Percentiles rank a stretch among this genome's conserved stretches.
Evolutionary conservation across 805 yeast species (phyloP).

Genomic region (Teunomyces tritomae): DNA sequence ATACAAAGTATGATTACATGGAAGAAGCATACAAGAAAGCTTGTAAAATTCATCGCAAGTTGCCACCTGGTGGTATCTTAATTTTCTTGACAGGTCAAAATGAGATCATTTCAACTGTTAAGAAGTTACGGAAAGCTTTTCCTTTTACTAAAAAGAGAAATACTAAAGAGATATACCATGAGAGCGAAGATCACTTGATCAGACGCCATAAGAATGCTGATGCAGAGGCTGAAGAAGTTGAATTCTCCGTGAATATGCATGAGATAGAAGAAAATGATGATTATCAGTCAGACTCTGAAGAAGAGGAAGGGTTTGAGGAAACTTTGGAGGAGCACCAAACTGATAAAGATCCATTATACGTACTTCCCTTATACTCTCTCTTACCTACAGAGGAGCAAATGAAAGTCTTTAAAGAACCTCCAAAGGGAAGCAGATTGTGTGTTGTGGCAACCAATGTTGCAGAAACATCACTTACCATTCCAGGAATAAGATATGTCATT

Average conservation of each 20-base stretch:
- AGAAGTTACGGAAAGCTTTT: slow-evolving; percentile 62
- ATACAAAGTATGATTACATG: slow-evolving; percentile 73
- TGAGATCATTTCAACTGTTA: slow-evolving; percentile 79
- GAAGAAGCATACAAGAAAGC: slow-evolving; percentile 86
- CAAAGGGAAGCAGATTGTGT: slow-evolving; percentile 81
- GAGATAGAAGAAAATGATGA: slow-evolving; percentile 42
- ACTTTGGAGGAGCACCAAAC: slow-evolving; percentile 67
- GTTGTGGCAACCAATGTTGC: slow-evolving; percentile 97
- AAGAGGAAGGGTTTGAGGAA: slow-evolving; percentile 73
- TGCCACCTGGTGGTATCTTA: slow-evolving; percentile 94
- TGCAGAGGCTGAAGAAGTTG: slow-evolving; percentile 86
- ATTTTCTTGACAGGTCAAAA: slow-evolving; percentile 93
- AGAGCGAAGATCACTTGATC: slow-evolving; percentile 25
- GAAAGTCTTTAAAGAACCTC: slow-evolving; percentile 86
- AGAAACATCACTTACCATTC: slow-evolving; percentile 95
- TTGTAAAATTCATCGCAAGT: slow-evolving; percentile 75
- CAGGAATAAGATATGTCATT: slow-evolving; percentile 90
- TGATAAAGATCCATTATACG: slow-evolving; percentile 76
- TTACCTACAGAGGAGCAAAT: slow-evolving; percentile 94
- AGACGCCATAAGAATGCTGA: slow-evolving; percentile 60
- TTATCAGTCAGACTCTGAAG: slow-evolving; percentile 50
- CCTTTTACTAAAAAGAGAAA: slow-evolving; percentile 42
- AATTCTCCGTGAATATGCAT: slow-evolving; percentile 50
- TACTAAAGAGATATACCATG: slow-evolving; percentile 22
- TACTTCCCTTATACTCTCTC: slow-evolving; percentile 87